phyloP scores from a whole-genome alignment of 495 filamentous ascomycete genomes.

The Aspergillus avenaceus region DNA sequence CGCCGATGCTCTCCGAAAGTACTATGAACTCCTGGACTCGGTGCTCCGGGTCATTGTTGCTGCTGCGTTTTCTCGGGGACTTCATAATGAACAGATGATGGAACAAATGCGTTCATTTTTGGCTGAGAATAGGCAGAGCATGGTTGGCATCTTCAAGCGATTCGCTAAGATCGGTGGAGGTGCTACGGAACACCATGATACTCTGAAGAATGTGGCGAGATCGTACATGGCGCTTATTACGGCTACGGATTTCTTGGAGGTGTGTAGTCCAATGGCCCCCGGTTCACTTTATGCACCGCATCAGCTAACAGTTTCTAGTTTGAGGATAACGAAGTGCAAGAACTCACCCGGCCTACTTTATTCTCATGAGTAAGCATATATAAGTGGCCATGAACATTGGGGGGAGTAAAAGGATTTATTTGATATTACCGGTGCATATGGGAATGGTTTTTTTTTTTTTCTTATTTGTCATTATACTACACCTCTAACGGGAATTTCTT shows the following conservation, averaged over 20 bases:
- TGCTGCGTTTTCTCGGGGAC: slow-evolving; percentile 70
- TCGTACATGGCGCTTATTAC: slow-evolving; percentile 56
- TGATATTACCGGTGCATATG: slow-evolving; percentile 15
- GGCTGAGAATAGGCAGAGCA: slow-evolving; percentile 68
- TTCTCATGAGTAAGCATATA: slow-evolving; percentile 32
- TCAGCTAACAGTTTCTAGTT: slow-evolving; percentile 18
- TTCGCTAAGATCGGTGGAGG: slow-evolving; percentile 71
- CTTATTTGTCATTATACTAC: neutral
- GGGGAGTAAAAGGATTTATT: slow-evolving; percentile 4
- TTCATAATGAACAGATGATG: slow-evolving; percentile 72
- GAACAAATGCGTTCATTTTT: slow-evolving; percentile 73
- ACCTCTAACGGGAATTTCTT: neutral
- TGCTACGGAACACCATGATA: slow-evolving; percentile 31
- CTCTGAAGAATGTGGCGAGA: slow-evolving; percentile 53
- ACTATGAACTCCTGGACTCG: slow-evolving; percentile 78
- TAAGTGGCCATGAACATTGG: neutral
- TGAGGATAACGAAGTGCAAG: slow-evolving; percentile 39
- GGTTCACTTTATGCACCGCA: neutral
- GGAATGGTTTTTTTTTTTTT: neutral
- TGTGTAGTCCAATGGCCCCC: slow-evolving; percentile 28
- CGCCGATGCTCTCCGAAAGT: slow-evolving; percentile 66
- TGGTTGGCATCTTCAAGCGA: slow-evolving; percentile 88
- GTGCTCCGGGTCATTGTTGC: slow-evolving; percentile 77
- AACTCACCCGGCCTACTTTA: slow-evolving; percentile 24
- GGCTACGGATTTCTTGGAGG: slow-evolving; percentile 59